Percentiles rank a stretch among this genome's conserved stretches.
These are phyloP conservation scores for Phyllostachys edulis DNA, from an alignment of 176 grass and related monocot species.

Conservation along the genomic window DNA sequence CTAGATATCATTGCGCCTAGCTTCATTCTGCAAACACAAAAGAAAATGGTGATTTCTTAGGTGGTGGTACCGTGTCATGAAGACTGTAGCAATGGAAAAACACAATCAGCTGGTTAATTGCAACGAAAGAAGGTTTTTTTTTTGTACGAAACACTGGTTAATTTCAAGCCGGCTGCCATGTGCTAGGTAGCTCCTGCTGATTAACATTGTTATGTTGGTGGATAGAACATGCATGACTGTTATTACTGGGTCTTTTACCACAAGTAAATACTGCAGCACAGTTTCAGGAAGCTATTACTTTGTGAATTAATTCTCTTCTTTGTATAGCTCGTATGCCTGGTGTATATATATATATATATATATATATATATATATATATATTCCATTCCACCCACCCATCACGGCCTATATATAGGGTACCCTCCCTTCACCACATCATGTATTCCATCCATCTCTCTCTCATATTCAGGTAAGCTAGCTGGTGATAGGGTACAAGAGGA, in stretches of 20 bases:
- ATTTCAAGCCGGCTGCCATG: not conserved
- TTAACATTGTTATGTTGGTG: not conserved
- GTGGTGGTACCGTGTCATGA: not conserved
- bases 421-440: not conserved
- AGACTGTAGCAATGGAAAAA: not conserved
- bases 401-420: conserved; percentile 12
- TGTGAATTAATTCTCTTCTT: not conserved
- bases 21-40: not conserved
- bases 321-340: not conserved
- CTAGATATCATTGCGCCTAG: no score
- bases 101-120: not conserved
- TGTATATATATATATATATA: no score
- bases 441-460: not conserved
- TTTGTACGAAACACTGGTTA: not conserved
- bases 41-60: not conserved
- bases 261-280: not conserved
- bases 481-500: not conserved
- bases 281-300: not conserved
- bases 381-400: not conserved
- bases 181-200: not conserved
- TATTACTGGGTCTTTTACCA: not conserved
- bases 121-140: not conserved
- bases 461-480: not conserved
- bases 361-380: no score
- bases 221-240: not conserved